Evolutionary conservation across 345 rosid genomes (phyloP).

Genomic region (Populus davidiana): DNA sequence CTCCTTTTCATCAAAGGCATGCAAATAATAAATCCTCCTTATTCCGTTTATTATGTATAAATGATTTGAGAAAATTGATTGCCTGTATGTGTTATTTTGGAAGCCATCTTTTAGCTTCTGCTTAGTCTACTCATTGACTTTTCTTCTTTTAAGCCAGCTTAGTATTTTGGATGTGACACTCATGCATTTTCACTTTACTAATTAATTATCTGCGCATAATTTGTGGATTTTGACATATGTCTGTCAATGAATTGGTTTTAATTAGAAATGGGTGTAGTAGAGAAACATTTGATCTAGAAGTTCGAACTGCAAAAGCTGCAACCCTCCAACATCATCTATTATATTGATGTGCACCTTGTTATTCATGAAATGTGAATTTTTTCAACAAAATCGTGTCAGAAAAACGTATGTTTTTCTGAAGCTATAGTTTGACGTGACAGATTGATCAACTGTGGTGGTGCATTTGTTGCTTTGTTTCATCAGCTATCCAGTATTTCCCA

Average conservation of each 20-base stretch:
- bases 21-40: conserved; percentile 5
- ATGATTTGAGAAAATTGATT: background rate
- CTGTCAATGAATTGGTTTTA: background rate
- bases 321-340: background rate
- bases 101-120: background rate
- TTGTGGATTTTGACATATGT: background rate
- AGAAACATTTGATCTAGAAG: background rate
- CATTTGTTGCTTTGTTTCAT: background rate
- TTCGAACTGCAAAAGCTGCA: background rate
- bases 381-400: background rate
- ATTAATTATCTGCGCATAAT: background rate
- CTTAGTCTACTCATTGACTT: background rate
- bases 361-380: background rate
- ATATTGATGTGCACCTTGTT: background rate
- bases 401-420: background rate
- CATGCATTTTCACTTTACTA: background rate
- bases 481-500: background rate
- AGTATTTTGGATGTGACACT: background rate
- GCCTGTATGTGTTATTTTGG: background rate
- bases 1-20: conserved; percentile 86
- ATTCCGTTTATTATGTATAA: background rate
- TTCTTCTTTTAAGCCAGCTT: background rate
- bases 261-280: background rate
- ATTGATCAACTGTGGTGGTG: background rate
- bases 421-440: background rate